These are phyloP conservation scores for Didymella exigua DNA, from an alignment of 2,329 filamentous ascomycete species.

Conservation along the genomic window DNA sequence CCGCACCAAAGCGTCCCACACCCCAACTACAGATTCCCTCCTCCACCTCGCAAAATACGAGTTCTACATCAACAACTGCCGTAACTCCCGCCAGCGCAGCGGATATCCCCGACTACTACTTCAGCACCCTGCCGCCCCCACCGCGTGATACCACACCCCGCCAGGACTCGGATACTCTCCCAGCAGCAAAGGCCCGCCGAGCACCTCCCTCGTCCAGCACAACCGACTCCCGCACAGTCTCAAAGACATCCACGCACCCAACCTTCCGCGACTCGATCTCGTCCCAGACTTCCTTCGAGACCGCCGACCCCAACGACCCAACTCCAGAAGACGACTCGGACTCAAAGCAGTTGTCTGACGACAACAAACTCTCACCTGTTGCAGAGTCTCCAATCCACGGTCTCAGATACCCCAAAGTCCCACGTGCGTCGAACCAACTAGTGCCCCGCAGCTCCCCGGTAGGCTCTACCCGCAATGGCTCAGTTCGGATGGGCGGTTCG, in stretches of 20 bases:
- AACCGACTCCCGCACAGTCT: conserved; percentile 25
- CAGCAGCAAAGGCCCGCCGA: neutral
- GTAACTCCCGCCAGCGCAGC: conserved; percentile 32
- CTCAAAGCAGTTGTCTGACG: conserved; percentile 37
- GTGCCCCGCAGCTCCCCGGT: conserved; percentile 48
- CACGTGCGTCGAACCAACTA: conserved; percentile 53
- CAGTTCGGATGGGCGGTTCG: neutral
- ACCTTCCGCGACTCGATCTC: conserved; percentile 42
- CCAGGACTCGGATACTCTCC: conserved; percentile 8
- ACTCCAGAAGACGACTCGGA: conserved; percentile 54
- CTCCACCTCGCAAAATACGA: conserved; percentile 19
- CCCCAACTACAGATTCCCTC: conserved; percentile 14
- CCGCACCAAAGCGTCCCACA: conserved; percentile 13
- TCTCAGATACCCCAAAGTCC: conserved; percentile 56
- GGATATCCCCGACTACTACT: conserved; percentile 48
- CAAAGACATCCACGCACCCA: conserved; percentile 30
- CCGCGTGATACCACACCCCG: conserved; percentile 17
- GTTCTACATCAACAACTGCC: conserved; percentile 27
- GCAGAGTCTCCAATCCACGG: conserved; percentile 52
- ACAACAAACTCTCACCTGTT: conserved; percentile 49
- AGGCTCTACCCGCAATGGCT: no score
- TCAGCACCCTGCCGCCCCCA: conserved; percentile 26
- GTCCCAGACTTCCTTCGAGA: conserved; percentile 55
- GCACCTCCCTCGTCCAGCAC: conserved; percentile 30
- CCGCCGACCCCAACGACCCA: conserved; percentile 52